Evolutionary conservation across 257 asterid species (phyloP).

Genomic region (Vinca minor): DNA sequence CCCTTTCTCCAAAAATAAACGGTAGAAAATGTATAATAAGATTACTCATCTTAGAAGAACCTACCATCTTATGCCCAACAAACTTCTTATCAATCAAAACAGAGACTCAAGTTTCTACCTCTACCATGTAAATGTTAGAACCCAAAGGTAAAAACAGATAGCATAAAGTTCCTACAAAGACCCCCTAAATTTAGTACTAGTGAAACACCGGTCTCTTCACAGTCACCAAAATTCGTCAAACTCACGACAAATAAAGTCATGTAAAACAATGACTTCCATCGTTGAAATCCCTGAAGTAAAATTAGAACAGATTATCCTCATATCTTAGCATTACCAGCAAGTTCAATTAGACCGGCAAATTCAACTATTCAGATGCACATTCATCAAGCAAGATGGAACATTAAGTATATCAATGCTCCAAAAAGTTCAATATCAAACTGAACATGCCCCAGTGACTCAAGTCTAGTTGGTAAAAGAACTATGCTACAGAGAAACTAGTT

Average conservation of each 20-base stretch:
- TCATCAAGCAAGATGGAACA: background rate
- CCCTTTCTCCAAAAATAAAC: background rate
- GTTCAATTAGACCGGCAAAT: background rate
- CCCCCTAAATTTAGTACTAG: too few relatives aligned
- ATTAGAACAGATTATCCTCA: too few relatives aligned
- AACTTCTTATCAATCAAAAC: background rate
- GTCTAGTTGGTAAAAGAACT: background rate
- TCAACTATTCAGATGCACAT: background rate
- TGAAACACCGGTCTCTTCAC: background rate
- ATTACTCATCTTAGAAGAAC: background rate
- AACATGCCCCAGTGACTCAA: background rate
- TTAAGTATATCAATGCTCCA: background rate
- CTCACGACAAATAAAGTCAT: too few relatives aligned
- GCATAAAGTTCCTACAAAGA: background rate
- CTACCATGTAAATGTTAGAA: background rate
- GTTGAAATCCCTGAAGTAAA: too few relatives aligned
- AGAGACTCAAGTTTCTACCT: background rate
- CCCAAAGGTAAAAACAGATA: background rate
- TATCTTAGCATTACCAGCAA: background rate
- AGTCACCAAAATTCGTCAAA: too few relatives aligned
- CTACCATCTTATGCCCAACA: background rate
- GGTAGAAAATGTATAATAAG: background rate
- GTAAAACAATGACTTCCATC: too few relatives aligned
- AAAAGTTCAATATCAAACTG: background rate
- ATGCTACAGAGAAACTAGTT: background rate